Base-by-base conservation (phyloP, 1,284 basidiomycete genomes). In the Pseudomicrostroma phylloplanum region DNA sequence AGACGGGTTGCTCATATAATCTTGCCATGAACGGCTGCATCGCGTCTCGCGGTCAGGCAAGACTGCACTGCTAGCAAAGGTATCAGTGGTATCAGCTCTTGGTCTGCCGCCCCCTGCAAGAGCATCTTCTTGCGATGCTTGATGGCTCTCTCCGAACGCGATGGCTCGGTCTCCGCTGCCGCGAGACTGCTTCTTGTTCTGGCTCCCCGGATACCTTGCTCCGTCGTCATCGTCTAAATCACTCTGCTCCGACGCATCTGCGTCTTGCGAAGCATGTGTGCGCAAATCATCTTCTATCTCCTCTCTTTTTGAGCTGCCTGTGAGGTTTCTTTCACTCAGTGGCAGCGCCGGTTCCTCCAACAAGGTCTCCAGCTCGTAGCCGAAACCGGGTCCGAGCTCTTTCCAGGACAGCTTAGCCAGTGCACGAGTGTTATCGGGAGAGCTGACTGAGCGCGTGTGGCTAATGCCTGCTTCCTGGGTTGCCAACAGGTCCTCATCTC, bases 151-250 rank as follows among this genome's bases (percentile, higher is more conserved):
- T 48, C 21, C 43, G 6, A 48, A 12, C 43, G 6, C 43, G 21
- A 17, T 13, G 4, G 43, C 30, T 9, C 9, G 30, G 30, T 36
- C 30, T 3, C 30, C 30, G 30, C 30, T 36, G 3, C 30, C 30
- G 30, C 30, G 30, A 36, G 30, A 36, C 4, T 9, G 9, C 30
- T 36, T 36, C 30, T 4, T 17, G 6, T 13, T 48, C 43, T 21
- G 21, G 43, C 43, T 48, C 43, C 43, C 43, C 12, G 3, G 30
- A 9, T 36, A 9, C 12, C 43, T 21, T 3, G 25, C 60, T 36
- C 21, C 64, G 9, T 63, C 51, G 26, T 26, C 6, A 54, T 15
- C 0, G 84, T 90, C 55, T 89, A 89, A 80, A 81, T 89, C 41
- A 81, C 30, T 36, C 30, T 36, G 30, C 9, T 85, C 41, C 30